Evolutionary conservation across 2,329 filamentous ascomycete species (phyloP).

Genomic region (Stromatinia cepivora): DNA sequence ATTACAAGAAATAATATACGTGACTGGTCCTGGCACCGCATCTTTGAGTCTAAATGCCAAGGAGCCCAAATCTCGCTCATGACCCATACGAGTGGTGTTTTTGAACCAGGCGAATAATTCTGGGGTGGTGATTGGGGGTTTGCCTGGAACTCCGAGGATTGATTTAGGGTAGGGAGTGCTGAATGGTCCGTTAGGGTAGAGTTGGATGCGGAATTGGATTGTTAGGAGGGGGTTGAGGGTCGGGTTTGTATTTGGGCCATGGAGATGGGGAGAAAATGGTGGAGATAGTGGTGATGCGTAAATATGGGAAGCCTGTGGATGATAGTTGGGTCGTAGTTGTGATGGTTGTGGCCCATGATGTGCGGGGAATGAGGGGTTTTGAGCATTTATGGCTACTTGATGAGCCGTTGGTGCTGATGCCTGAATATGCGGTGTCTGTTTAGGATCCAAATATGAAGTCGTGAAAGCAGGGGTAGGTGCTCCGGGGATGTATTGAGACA

Average conservation of each 20-base stretch:
- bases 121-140: background rate
- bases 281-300: background rate
- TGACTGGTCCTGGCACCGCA: background rate
- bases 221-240: background rate
- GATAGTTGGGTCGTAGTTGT: background rate
- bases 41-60: conserved; percentile 2
- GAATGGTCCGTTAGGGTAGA: background rate
- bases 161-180: background rate
- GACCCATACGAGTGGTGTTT: background rate
- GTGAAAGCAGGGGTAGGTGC: too few relatives aligned
- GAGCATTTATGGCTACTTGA: background rate
- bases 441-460: background rate
- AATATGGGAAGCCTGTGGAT: background rate
- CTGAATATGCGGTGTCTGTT: background rate
- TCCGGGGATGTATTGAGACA: background rate
- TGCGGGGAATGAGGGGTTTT: background rate
- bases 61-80: background rate
- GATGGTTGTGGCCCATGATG: background rate
- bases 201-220: conserved; percentile 9
- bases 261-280: background rate
- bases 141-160: background rate
- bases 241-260: too few relatives aligned
- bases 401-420: background rate
- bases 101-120: background rate
- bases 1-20: background rate